A percentile compares a stretch with the other conserved stretches of the same genome.
These are phyloP conservation scores for Aspergillus novofumigatus DNA, from an alignment of 2,329 filamentous ascomycete genomes.

Conservation along the genomic window DNA sequence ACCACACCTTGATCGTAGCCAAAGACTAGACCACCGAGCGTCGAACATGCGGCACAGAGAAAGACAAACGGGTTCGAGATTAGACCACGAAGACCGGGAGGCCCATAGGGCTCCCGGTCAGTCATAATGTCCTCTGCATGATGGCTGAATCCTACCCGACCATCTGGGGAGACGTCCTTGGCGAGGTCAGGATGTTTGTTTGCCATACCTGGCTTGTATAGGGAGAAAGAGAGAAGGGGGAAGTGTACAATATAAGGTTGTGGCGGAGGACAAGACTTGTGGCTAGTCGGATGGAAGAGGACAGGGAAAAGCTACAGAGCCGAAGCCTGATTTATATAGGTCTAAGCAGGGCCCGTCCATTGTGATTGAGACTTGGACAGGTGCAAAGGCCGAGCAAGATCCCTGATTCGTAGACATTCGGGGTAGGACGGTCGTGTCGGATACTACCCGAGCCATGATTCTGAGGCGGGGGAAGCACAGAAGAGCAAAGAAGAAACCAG, in stretches of 20 bases:
- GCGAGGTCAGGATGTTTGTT: conserved; percentile 11
- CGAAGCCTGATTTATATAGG: conserved; percentile 8
- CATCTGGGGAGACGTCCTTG: conserved; percentile 17
- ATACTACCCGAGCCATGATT: conserved; percentile 3
- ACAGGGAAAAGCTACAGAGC: background rate
- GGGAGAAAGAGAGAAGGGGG: background rate
- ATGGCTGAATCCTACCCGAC: conserved; percentile 26
- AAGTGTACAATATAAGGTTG: background rate
- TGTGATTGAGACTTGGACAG: background rate
- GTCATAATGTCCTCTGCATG: conserved; percentile 30
- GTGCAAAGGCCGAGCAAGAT: conserved; percentile 2
- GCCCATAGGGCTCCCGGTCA: conserved; percentile 31
- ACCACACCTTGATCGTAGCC: conserved; percentile 48
- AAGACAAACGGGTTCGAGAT: conserved; percentile 48
- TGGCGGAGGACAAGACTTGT: background rate
- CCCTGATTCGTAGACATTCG: conserved; percentile 10
- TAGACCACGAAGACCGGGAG: conserved; percentile 44
- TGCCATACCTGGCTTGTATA: conserved; percentile 13
- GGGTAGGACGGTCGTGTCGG: background rate
- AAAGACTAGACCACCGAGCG: conserved; percentile 48
- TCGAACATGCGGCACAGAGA: conserved; percentile 49
- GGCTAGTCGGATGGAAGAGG: background rate
- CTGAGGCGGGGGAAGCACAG: background rate
- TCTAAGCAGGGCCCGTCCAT: background rate
- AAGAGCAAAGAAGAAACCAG: conserved; percentile 7